Percentiles rank a stretch among this genome's conserved stretches.
phyloP scores from a whole-genome alignment of 1,139 yeast genomes.

The Magnusiomyces ingens region DNA sequence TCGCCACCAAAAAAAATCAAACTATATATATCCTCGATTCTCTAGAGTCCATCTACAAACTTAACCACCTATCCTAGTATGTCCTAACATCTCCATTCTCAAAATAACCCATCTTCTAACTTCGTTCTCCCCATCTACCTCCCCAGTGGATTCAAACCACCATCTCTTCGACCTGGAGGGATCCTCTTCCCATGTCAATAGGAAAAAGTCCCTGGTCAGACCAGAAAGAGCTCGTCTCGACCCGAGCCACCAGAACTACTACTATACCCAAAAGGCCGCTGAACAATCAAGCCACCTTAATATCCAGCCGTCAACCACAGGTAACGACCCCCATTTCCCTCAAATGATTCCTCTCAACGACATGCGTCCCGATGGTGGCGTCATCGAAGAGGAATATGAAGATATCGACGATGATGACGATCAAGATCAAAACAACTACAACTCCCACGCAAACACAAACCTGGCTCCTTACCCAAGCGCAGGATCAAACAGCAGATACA shows the following conservation, averaged over 20 bases:
- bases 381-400: background rate
- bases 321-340: constrained; percentile 52
- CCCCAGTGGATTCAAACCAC: too few relatives aligned
- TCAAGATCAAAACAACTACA: background rate
- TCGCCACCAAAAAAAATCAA: too few relatives aligned
- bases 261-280: constrained; percentile 69
- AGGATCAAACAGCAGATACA: background rate
- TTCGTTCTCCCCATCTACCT: background rate
- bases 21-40: too few relatives aligned
- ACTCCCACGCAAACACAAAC: background rate
- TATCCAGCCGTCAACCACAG: constrained; percentile 66
- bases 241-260: constrained; percentile 66
- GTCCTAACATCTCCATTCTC: background rate
- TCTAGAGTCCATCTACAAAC: too few relatives aligned
- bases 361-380: constrained; percentile 2
- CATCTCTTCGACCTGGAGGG: background rate
- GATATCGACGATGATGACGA: background rate
- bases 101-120: background rate
- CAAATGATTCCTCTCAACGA: constrained; percentile 12
- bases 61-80: too few relatives aligned
- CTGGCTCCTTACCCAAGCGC: background rate
- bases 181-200: constrained; percentile 29
- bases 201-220: constrained; percentile 66
- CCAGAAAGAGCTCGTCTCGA: constrained; percentile 72
- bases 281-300: constrained; percentile 55